Conservation (phyloP, 1,284 basidiomycete species). For the Marasmius oreades region DNA sequence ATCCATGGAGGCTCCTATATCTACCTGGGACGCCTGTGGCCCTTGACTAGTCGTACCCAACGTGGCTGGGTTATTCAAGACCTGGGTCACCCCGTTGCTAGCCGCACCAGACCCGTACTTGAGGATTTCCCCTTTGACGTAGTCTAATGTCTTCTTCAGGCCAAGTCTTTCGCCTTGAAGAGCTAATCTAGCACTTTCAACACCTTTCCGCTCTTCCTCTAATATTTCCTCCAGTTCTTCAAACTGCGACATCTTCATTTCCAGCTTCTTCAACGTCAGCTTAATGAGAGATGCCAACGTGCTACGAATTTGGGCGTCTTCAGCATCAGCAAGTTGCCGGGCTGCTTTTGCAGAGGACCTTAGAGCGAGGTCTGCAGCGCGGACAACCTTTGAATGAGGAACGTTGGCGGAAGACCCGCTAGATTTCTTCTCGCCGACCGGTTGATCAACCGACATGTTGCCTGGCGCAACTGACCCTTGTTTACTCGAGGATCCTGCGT, state of each 20-base stretch:
- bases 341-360: slow-evolving; percentile 90
- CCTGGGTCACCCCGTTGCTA: not conserved
- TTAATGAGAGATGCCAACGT: slow-evolving; percentile 87
- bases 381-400: slow-evolving; percentile 74
- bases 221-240: slow-evolving; percentile 87
- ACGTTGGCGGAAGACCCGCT: slow-evolving; percentile 29
- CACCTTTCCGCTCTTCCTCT: slow-evolving; percentile 76
- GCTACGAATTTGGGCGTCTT: slow-evolving; percentile 78
- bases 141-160: slow-evolving; percentile 64
- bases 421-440: slow-evolving; percentile 26
- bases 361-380: slow-evolving; percentile 82
- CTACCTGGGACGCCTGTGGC: slow-evolving; percentile 4
- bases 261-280: slow-evolving; percentile 89
- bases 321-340: slow-evolving; percentile 76
- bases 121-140: slow-evolving; percentile 57
- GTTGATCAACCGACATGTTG: slow-evolving; percentile 42
- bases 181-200: slow-evolving; percentile 70
- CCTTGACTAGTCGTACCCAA: slow-evolving; percentile 12
- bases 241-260: slow-evolving; percentile 90
- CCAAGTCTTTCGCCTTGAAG: slow-evolving; percentile 65
- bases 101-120: slow-evolving; percentile 25
- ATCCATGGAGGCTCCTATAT: not conserved
- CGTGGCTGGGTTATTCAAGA: slow-evolving; percentile 6
- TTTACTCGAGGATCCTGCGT: slow-evolving; percentile 11
- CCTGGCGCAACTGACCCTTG: slow-evolving; percentile 25